These are phyloP conservation scores for Geotrichum histeridarum DNA, from an alignment of 1,139 yeast genomes.

Conservation along the genomic window DNA sequence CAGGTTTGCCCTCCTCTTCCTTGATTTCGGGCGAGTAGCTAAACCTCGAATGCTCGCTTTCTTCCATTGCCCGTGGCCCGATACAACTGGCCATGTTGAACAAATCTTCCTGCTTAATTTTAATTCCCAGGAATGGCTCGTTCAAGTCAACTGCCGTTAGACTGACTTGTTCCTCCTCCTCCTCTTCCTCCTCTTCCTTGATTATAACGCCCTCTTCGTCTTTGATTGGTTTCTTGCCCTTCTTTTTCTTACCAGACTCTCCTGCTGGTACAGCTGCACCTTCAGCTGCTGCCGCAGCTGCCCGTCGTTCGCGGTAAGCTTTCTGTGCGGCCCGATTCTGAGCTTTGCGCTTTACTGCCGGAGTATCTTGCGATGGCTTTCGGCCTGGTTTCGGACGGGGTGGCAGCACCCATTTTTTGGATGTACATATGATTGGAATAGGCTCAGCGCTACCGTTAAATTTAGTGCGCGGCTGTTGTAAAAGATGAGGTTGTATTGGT, in stretches of 20 bases:
- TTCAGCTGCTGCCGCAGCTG: slow-evolving; percentile 42
- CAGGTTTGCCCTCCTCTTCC: background rate
- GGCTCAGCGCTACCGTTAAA: background rate
- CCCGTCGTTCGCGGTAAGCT: slow-evolving; percentile 80
- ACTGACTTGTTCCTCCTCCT: background rate
- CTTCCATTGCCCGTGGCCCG: background rate
- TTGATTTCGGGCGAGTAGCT: background rate
- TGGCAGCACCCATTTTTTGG: slow-evolving; percentile 85
- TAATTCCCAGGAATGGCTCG: background rate
- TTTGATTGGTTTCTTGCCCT: background rate
- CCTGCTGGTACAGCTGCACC: background rate
- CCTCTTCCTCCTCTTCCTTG: background rate
- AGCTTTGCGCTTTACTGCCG: slow-evolving; percentile 46
- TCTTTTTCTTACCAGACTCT: background rate
- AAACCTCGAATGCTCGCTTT: background rate
- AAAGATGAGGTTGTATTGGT: background rate
- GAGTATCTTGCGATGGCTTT: slow-evolving; percentile 64
- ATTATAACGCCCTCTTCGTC: background rate
- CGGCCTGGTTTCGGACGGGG: slow-evolving; percentile 90
- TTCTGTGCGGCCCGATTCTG: slow-evolving; percentile 91
- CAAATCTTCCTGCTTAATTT: slow-evolving; percentile 1
- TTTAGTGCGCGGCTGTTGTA: background rate
- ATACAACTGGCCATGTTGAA: slow-evolving; percentile 1
- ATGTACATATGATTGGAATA: slow-evolving; percentile 41
- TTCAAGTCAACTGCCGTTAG: background rate